phyloP scores from a whole-genome alignment of 305 asterid species.

The Fraxinus baroniana region DNA sequence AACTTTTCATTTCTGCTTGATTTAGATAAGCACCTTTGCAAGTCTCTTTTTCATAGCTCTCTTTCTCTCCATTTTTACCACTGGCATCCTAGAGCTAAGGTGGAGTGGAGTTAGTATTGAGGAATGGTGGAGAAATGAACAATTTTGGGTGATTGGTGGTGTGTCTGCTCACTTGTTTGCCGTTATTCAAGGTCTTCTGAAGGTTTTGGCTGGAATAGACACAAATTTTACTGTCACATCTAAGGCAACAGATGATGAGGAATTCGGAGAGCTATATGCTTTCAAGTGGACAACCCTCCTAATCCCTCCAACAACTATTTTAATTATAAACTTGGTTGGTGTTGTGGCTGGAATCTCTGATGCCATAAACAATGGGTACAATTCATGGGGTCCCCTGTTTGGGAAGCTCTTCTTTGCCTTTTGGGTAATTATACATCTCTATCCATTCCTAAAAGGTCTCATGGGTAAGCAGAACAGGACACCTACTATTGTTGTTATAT shows the following conservation, averaged over 20 bases:
- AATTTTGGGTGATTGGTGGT: constrained; percentile 48
- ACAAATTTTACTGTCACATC: constrained; percentile 93
- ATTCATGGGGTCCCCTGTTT: constrained; percentile 87
- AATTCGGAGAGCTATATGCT: constrained; percentile 78
- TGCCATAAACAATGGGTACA: constrained; percentile 85
- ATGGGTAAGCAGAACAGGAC: constrained; percentile 97
- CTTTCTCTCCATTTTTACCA: constrained; percentile 74
- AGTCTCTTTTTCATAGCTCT: constrained; percentile 82
- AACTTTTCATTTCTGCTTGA: constrained; percentile 17
- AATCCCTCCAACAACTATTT: constrained; percentile 89
- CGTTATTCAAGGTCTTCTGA: constrained; percentile 76
- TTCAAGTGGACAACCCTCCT: constrained; percentile 95
- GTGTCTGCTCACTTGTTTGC: constrained; percentile 91
- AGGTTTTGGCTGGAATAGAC: constrained; percentile 83
- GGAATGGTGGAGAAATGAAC: constrained; percentile 99
- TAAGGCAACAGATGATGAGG: constrained; percentile 77
- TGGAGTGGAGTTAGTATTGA: constrained; percentile 98
- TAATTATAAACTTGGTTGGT: constrained; percentile 80
- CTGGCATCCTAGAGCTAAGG: constrained; percentile 86
- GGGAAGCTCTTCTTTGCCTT: constrained; percentile 93
- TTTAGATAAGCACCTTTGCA: constrained; percentile 82
- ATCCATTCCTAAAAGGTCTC: constrained; percentile 92
- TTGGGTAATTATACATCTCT: constrained; percentile 90
- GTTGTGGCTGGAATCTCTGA: constrained; percentile 94
- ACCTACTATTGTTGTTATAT: constrained; percentile 86